Evolutionary conservation across 331 rosid genomes (phyloP), one percentile per base, ranked within the genome.

Genomic region (Quercus tomentella): DNA sequence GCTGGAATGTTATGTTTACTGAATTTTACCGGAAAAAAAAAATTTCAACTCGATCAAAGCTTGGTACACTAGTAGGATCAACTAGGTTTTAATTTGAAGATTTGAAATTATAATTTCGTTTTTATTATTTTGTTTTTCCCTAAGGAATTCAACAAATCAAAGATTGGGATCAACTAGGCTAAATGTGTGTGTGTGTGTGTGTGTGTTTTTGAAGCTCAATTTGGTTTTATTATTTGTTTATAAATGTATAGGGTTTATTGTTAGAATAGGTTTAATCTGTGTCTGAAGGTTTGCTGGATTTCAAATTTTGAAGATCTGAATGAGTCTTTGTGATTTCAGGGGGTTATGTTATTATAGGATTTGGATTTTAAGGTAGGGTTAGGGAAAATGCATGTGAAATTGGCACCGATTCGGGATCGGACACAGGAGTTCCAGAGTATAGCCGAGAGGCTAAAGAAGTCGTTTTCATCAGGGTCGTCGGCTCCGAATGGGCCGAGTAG

Each of bases 351-450:
- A 28, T 62, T 77, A 77, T 82, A 86, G 84, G 78, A 76, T 6
- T 77, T 56, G 69, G 51, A 74, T 75, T 80, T 45, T 54, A 77
- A 75, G 66, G 65, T 73, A 61, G 80, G 75, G 56, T 37, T 54
- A 14, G 56, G 69, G 69, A 81, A 80, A 77, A 91, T 91, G 99
- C 87, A 80, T 79, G 73, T 83, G 71, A 89, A 89, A 87, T 80
- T 88, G 45, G 43, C 90, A 14, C 99, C 96, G 8, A 88, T 80
- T 76, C 89, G 98, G 71, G 99, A 95, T 82, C 91, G 96, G 76
- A 90, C 98, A 62, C 96, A 73, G 4, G 99, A 95, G 80, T 93
- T 95, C 49, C 92, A 86, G 67, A 85, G 85, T 63, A 84, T 91
- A 21, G 93, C 89, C 1, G 98, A 90, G 81, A 93, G 90, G 89